phyloP scores from a whole-genome alignment of 352 stramenopile genomes.

The Pythium scleroteichum region DNA sequence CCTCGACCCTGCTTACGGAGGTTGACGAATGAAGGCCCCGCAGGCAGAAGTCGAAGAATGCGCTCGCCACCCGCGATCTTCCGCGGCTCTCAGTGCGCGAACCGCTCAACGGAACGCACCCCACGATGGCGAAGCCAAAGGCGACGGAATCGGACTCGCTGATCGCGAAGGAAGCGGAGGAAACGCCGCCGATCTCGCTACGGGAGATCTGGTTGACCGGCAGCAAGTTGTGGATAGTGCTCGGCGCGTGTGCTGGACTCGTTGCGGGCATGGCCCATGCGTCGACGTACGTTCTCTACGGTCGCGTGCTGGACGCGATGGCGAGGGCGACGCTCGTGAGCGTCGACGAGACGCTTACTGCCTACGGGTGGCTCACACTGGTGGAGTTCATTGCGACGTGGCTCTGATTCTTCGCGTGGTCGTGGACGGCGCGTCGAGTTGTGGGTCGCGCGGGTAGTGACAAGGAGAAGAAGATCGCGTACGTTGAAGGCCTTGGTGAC shows the following conservation, averaged over 20 bases:
- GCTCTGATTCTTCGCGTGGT: slow-evolving; percentile 13
- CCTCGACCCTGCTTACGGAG: no score
- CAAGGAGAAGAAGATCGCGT: background rate
- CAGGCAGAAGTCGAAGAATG: no score
- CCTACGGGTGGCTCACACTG: background rate
- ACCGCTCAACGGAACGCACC: background rate
- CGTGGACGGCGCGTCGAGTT: slow-evolving; percentile 5
- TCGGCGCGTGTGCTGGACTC: background rate
- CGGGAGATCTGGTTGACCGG: background rate
- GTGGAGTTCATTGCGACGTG: slow-evolving; percentile 8
- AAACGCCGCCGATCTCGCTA: background rate
- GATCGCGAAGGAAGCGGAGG: background rate
- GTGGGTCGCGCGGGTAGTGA: background rate
- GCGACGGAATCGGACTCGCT: background rate
- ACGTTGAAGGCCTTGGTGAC: background rate
- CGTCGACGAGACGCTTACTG: background rate
- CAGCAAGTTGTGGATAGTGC: background rate
- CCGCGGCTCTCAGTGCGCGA: background rate
- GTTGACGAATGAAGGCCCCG: no score
- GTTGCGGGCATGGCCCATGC: slow-evolving; percentile 2
- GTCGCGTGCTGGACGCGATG: slow-evolving; percentile 5
- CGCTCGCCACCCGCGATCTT: background rate
- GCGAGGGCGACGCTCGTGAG: slow-evolving; percentile 10
- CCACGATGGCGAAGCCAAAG: background rate
- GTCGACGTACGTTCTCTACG: slow-evolving; percentile 7